Percentiles rank a stretch among this genome's conserved stretches.
Evolutionary conservation across 1,139 yeast genomes (phyloP).

Genomic region (Pneumocystis canis): DNA sequence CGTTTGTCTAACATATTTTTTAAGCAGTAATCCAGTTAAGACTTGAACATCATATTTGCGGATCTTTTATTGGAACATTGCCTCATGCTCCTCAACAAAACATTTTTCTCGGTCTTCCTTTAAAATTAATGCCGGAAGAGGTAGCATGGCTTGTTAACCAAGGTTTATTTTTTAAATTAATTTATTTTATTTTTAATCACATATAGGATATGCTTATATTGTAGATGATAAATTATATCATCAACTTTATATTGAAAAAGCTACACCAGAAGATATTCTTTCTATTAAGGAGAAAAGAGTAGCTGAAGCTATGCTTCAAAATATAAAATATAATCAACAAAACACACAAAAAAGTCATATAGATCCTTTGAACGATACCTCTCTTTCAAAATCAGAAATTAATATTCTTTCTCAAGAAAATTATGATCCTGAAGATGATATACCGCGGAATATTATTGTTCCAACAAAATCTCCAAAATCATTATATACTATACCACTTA

Average conservation of each 20-base stretch:
- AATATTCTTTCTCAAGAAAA: conserved; percentile 14
- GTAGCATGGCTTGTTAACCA: conserved; percentile 45
- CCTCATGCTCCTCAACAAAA: conserved; percentile 88
- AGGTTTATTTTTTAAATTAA: conserved; percentile 14
- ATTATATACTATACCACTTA: not conserved
- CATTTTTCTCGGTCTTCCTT: conserved; percentile 66
- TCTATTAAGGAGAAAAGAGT: not conserved
- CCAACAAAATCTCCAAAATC: not conserved
- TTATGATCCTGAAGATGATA: conserved; percentile 5
- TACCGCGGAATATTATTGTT: not conserved
- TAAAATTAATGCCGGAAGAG: conserved; percentile 61
- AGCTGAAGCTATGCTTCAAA: not conserved
- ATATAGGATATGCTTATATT: conserved; percentile 11
- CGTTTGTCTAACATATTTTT: conserved; percentile 13
- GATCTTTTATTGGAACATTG: conserved; percentile 66
- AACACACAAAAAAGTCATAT: not conserved
- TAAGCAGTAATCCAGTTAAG: conserved; percentile 42
- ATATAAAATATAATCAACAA: not conserved
- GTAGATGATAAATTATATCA: conserved; percentile 11
- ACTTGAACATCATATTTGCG: conserved; percentile 41
- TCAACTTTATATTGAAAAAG: conserved; percentile 1
- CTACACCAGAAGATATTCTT: not conserved
- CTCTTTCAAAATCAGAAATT: conserved; percentile 4
- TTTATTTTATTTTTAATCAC: conserved; percentile 13
- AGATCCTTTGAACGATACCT: not conserved